A percentile compares a stretch with the other conserved stretches of the same genome.
Conservation (phyloP, 805 yeast species). For the Yamadazyma scolyti region DNA sequence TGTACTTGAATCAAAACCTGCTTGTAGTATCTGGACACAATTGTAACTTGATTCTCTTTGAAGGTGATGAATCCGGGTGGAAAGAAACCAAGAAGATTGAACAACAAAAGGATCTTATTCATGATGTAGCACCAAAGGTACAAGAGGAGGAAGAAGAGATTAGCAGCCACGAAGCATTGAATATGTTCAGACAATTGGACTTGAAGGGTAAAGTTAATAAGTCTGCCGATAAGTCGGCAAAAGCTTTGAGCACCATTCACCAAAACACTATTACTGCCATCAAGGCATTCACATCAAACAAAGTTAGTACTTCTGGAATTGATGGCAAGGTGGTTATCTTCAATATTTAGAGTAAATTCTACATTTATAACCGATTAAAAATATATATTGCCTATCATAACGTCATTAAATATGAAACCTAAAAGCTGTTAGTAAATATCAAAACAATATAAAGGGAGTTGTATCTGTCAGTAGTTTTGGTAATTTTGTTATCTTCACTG, state of each 20-base stretch:
- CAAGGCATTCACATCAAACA: conserved; percentile 43
- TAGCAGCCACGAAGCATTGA: conserved; percentile 73
- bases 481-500: conserved; percentile 67
- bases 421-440: no score
- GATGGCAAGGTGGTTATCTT: conserved; percentile 92
- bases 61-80: conserved; percentile 67
- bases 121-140: conserved; percentile 42
- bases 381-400: no score
- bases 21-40: conserved; percentile 89
- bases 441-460: no score
- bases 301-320: conserved; percentile 68
- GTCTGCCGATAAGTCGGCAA: conserved; percentile 21
- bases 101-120: conserved; percentile 36
- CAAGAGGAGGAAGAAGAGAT: conserved; percentile 41
- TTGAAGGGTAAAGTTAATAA: conserved; percentile 76
- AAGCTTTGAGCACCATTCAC: conserved; percentile 69
- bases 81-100: conserved; percentile 56
- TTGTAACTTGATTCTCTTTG: conserved; percentile 83
- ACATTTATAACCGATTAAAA: no score
- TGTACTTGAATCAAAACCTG: conserved; percentile 64
- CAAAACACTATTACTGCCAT: conserved; percentile 83
- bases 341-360: conserved; percentile 20
- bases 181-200: conserved; percentile 94
- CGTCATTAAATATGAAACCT: no score
- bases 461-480: conserved; percentile 51